These are phyloP conservation scores for Ophiostoma himal-ulmi DNA, from an alignment of 2,329 filamentous ascomycete genomes.

Conservation along the genomic window DNA sequence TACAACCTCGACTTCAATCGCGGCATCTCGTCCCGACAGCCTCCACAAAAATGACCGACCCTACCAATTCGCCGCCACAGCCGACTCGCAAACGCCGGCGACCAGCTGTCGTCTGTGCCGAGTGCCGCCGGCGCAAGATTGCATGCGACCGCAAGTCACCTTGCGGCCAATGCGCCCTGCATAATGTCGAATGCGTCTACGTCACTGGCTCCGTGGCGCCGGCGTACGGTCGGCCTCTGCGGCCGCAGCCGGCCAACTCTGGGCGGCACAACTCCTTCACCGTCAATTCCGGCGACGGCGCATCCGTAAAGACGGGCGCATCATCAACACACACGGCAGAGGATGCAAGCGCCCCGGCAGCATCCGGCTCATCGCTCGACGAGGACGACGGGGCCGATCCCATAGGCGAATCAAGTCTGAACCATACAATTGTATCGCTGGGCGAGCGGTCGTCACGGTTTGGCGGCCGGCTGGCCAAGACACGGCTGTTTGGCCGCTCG, in stretches of 20 bases:
- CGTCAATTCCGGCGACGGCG: not conserved
- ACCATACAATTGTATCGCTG: not conserved
- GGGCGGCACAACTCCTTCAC: not conserved
- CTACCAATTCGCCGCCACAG: conserved; percentile 4
- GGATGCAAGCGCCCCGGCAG: not conserved
- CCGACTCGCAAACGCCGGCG: conserved; percentile 28
- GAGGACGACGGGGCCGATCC: conserved; percentile 13
- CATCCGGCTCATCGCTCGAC: conserved; percentile 10
- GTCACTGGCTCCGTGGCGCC: conserved; percentile 30
- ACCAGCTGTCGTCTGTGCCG: conserved; percentile 46
- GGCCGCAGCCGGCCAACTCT: not conserved
- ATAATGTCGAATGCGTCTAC: conserved; percentile 50
- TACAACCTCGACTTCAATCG: not conserved
- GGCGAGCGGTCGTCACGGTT: conserved; percentile 21
- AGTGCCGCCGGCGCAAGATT: conserved; percentile 56
- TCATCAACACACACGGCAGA: not conserved
- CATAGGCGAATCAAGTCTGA: not conserved
- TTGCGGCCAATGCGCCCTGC: conserved; percentile 54
- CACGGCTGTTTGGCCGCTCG: conserved; percentile 25
- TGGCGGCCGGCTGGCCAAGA: conserved; percentile 26
- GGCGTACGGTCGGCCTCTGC: conserved; percentile 24
- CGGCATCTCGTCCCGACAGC: not conserved
- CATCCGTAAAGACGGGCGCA: not conserved
- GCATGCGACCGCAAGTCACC: conserved; percentile 54
- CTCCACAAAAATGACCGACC: not conserved